phyloP scores from a whole-genome alignment of 495 filamentous ascomycete genomes.

The Tetracladium marchalianum region DNA sequence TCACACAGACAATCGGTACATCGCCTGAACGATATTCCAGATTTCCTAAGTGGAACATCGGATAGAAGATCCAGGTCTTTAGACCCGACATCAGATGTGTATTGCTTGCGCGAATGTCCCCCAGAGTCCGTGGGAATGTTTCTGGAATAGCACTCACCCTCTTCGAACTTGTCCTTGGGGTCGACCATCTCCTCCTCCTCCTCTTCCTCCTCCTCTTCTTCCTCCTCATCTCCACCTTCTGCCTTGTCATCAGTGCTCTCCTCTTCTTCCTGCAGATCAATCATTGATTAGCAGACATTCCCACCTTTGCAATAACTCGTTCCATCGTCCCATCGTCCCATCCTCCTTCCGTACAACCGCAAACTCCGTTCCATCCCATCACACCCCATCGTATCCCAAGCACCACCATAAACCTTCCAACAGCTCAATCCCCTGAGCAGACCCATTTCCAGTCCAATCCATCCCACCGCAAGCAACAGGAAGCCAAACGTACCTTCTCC shows the following conservation, averaged over 20 bases:
- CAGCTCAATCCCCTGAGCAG: not conserved
- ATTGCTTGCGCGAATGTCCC: too few species aligned
- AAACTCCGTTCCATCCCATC: not conserved
- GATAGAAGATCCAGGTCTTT: too few species aligned
- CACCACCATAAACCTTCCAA: not conserved
- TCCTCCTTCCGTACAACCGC: not conserved
- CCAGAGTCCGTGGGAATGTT: too few species aligned
- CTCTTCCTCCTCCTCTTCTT: slow-evolving; percentile 62
- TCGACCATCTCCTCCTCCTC: slow-evolving; percentile 88
- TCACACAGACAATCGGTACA: too few species aligned
- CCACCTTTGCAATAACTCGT: not conserved
- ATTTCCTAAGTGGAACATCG: too few species aligned
- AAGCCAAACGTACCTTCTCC: slow-evolving; percentile 7
- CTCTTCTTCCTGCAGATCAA: not conserved
- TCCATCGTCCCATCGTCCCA: slow-evolving; percentile 1
- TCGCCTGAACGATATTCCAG: too few species aligned
- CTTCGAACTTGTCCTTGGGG: slow-evolving; percentile 77
- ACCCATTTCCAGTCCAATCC: not conserved
- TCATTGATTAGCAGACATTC: not conserved
- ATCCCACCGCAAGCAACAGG: not conserved
- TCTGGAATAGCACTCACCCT: slow-evolving; percentile 54
- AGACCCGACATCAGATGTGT: too few species aligned
- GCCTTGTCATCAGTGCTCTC: slow-evolving; percentile 28
- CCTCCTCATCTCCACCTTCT: slow-evolving; percentile 40
- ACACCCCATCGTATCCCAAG: not conserved